phyloP scores from a whole-genome alignment of 2,329 filamentous ascomycete genomes.

The Aphanoascus verrucosus region DNA sequence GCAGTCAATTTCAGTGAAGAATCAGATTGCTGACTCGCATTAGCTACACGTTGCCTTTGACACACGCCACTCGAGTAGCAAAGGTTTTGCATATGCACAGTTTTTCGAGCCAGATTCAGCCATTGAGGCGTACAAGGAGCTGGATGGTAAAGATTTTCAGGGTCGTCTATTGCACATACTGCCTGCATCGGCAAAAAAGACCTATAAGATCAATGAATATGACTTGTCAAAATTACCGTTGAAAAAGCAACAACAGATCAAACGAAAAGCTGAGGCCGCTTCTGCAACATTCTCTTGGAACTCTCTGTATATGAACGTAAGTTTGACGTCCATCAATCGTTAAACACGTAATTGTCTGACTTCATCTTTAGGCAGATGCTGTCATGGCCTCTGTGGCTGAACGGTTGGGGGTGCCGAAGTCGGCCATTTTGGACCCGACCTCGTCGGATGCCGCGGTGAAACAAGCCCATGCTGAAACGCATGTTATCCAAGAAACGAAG shows the following conservation, averaged over 20 bases:
- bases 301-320: slow-evolving; percentile 93
- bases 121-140: slow-evolving; percentile 62
- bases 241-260: slow-evolving; percentile 88
- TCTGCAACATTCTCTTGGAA: slow-evolving; percentile 90
- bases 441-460: slow-evolving; percentile 89
- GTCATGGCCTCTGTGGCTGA: slow-evolving; percentile 83
- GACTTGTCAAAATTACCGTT: slow-evolving; percentile 81
- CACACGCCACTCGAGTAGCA: slow-evolving; percentile 57
- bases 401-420: slow-evolving; percentile 79
- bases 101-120: slow-evolving; percentile 64
- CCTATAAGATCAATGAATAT: slow-evolving; percentile 74
- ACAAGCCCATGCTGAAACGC: slow-evolving; percentile 92
- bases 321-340: slow-evolving; percentile 14
- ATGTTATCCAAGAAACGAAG: slow-evolving; percentile 93
- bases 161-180: slow-evolving; percentile 85
- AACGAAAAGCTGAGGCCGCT: slow-evolving; percentile 68
- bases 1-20: slow-evolving; percentile 13
- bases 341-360: slow-evolving; percentile 17
- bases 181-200: slow-evolving; percentile 70
- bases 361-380: slow-evolving; percentile 52
- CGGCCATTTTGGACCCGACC: slow-evolving; percentile 87
- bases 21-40: slow-evolving; percentile 12
- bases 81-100: slow-evolving; percentile 83
- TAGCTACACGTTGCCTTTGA: slow-evolving; percentile 81
- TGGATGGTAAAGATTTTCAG: slow-evolving; percentile 82